phyloP scores from a whole-genome alignment of 2,329 filamentous ascomycete species.

The Fusarium scirpi region DNA sequence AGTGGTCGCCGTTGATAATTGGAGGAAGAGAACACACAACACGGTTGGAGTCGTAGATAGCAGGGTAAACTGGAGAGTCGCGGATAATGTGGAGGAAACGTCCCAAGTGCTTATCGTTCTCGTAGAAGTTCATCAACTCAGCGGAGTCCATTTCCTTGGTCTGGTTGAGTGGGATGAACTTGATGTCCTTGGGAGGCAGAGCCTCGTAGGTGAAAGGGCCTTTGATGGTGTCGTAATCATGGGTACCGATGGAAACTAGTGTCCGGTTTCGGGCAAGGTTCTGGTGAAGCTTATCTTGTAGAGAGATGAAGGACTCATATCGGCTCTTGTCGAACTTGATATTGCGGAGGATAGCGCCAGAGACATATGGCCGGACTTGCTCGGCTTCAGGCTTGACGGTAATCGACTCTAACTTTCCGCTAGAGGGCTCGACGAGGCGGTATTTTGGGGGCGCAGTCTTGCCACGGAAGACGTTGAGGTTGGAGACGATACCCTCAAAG shows the following conservation, averaged over 20 bases:
- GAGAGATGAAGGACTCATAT: constrained; percentile 96
- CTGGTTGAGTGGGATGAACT: constrained; percentile 92
- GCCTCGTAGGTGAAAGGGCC: constrained; percentile 98
- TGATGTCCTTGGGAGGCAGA: constrained; percentile 88
- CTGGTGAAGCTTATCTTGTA: constrained; percentile 98
- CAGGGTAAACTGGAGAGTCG: constrained; percentile 93
- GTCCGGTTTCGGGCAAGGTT: constrained; percentile 94
- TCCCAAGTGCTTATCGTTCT: constrained; percentile 91
- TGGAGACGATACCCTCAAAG: constrained; percentile 95
- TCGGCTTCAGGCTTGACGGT: constrained; percentile 81
- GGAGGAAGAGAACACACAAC: constrained; percentile 93
- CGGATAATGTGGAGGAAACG: constrained; percentile 94
- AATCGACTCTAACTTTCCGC: constrained; percentile 81
- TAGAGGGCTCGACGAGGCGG: constrained; percentile 76
- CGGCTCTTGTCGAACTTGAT: constrained; percentile 90
- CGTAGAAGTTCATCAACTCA: constrained; percentile 94
- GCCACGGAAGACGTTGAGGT: constrained; percentile 93
- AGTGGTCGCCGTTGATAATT: constrained; percentile 97
- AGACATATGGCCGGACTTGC: constrained; percentile 86
- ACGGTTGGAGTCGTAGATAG: constrained; percentile 90
- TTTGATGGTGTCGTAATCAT: constrained; percentile 92
- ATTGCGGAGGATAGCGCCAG: constrained; percentile 88
- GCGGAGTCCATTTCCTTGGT: constrained; percentile 86
- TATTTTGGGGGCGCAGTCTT: constrained; percentile 83
- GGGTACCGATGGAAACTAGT: constrained; percentile 95